A percentile compares a stretch with the other conserved stretches of the same genome.
phyloP scores from a whole-genome alignment of 2,329 filamentous ascomycete species.

The Hymenoscyphus occultus region DNA sequence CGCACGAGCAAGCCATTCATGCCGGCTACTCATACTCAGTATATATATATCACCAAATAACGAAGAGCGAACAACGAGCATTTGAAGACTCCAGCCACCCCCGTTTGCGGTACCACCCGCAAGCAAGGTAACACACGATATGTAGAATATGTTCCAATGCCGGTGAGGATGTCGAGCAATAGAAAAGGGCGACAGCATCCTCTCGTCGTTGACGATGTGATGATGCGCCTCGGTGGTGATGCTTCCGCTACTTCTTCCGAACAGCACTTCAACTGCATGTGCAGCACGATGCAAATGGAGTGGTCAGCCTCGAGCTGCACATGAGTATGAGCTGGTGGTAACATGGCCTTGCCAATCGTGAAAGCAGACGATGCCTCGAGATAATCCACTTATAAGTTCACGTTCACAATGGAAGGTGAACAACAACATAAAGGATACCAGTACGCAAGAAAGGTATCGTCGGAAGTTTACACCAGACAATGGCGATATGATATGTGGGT shows the following conservation, averaged over 20 bases:
- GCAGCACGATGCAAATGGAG: not conserved
- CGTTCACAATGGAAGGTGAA: not conserved
- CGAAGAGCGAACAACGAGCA: not conserved
- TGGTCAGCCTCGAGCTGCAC: not conserved
- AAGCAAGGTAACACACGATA: not conserved
- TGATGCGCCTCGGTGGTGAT: not conserved
- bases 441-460: not conserved
- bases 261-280: not conserved
- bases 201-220: not conserved
- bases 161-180: not conserved
- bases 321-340: not conserved
- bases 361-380: not conserved
- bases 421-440: not conserved
- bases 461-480: not conserved
- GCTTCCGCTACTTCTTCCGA: not conserved
- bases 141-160: not conserved
- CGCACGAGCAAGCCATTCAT: not conserved
- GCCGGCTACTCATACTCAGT: not conserved
- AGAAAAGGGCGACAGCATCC: not conserved
- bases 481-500: not conserved
- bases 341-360: not conserved
- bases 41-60: slow-evolving; percentile 1
- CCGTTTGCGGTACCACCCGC: not conserved
- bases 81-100: not conserved
- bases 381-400: not conserved